Percentiles rank a stretch among this genome's conserved stretches.
Evolutionary conservation across 2,329 filamentous ascomycete genomes (phyloP).

Genomic region (Curvularia hawaiiensis): DNA sequence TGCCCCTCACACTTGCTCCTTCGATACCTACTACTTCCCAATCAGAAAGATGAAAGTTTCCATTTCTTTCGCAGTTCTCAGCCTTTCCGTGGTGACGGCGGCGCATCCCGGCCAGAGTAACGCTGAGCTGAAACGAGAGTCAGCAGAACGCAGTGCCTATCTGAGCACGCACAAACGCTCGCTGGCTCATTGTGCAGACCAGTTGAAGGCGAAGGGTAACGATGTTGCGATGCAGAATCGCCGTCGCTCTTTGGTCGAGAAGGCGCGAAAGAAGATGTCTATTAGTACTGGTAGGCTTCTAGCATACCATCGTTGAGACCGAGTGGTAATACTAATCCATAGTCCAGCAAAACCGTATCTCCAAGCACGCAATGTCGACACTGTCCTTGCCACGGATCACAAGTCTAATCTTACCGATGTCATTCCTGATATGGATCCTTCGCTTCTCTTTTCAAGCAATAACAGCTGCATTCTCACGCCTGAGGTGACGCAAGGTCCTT

Average conservation of each 20-base stretch:
- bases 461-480: slow-evolving; percentile 44
- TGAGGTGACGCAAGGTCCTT: slow-evolving; percentile 42
- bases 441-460: slow-evolving; percentile 40
- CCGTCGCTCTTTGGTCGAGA: slow-evolving; percentile 48
- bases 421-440: slow-evolving; percentile 33
- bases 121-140: slow-evolving; percentile 7
- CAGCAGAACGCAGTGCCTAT: not conserved
- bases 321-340: slow-evolving; percentile 10
- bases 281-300: slow-evolving; percentile 15
- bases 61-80: not conserved
- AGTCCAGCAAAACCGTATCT: slow-evolving; percentile 33
- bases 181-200: slow-evolving; percentile 1
- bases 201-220: not conserved
- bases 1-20: not conserved
- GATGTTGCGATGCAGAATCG: slow-evolving; percentile 31
- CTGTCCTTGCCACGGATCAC: slow-evolving; percentile 37
- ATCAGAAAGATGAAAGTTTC: not conserved
- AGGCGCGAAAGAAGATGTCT: slow-evolving; percentile 48
- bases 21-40: not conserved
- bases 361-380: slow-evolving; percentile 35
- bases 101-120: not conserved
- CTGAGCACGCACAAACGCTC: not conserved
- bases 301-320: not conserved
- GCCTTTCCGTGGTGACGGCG: not conserved
- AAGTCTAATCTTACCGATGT: slow-evolving; percentile 38